A percentile compares a stretch with the other conserved stretches of the same genome.
Evolutionary conservation across 2,329 filamentous ascomycete genomes (phyloP).

Genomic region (Niveomyces coronatus): DNA sequence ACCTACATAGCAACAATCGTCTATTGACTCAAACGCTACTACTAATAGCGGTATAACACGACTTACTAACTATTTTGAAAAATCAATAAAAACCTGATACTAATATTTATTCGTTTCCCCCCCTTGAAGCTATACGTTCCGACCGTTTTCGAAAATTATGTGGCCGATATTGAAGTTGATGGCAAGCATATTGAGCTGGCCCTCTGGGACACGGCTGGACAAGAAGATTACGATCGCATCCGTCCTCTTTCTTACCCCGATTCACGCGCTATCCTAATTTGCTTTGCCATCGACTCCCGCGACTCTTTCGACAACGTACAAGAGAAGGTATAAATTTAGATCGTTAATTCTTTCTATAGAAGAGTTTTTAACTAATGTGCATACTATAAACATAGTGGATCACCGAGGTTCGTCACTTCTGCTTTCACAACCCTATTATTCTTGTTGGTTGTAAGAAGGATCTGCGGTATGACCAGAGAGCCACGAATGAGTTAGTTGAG

Average conservation of each 20-base stretch:
- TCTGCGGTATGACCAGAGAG: slow-evolving; percentile 90
- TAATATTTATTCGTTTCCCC: slow-evolving; percentile 13
- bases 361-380: slow-evolving; percentile 31
- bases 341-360: neutral
- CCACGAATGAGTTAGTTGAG: slow-evolving; percentile 96
- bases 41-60: slow-evolving; percentile 7
- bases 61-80: too few relatives aligned
- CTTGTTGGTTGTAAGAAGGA: slow-evolving; percentile 98
- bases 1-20: neutral
- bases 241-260: slow-evolving; percentile 95
- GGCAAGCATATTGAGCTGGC: slow-evolving; percentile 99
- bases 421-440: slow-evolving; percentile 91
- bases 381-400: slow-evolving; percentile 59
- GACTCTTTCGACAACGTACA: slow-evolving; percentile 98
- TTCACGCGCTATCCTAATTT: slow-evolving; percentile 97
- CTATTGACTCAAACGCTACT: slow-evolving; percentile 4
- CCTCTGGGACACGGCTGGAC: slow-evolving; percentile 98
- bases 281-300: slow-evolving; percentile 95
- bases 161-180: slow-evolving; percentile 99
- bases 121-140: slow-evolving; percentile 83
- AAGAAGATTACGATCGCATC: slow-evolving; percentile 98
- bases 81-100: too few relatives aligned
- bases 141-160: slow-evolving; percentile 99
- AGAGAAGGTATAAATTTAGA: slow-evolving; percentile 67
- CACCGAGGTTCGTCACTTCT: slow-evolving; percentile 97